Base-by-base conservation (phyloP, 2,329 filamentous ascomycete genomes). In the Esteya vermicola region DNA sequence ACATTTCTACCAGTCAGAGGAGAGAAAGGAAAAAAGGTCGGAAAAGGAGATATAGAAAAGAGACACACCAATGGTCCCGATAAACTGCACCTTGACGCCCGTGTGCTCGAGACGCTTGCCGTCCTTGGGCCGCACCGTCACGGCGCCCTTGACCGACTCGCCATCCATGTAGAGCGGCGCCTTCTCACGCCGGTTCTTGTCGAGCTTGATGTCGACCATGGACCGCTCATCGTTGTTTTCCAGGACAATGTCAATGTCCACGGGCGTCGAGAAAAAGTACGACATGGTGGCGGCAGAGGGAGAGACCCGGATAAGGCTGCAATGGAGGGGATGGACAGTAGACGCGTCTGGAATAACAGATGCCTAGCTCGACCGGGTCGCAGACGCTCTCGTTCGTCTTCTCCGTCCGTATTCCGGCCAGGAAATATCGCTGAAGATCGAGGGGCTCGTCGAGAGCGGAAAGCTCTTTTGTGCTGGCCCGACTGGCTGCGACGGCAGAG, bases 11-110 rank as follows among this genome's bases (percentile, higher is more conserved):
- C 42, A 10, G 13, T 26, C 13, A 28, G 22, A 39, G 40, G 42
- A 25, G 40, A 33, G 18, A 36, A 35, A 40, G 31, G 45, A 13
- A 48, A 16, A 18, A 10, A 14, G 42, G 27, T 22, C 43, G 3
- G 28, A 13, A 23, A 23, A 21, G 34, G 19, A 20, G 21, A 35
- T 2, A 19, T 4, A 14, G n/a, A 39, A 18, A 18, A 18, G 20
- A 16, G 33, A 58, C 64, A 47, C 66, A 91, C 85, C 85, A 69
- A 98, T 98, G 47, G 88, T 93, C 58, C 91, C 91, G 54, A 98
- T 95, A 67, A 98, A 98, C 60, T 98, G 91, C 53, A 98, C 89
- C 65, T 98, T 98, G 72, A 98, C 95, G 52, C 91, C 91, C 10
- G 88, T 96, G 62, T 98, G 91, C 63, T 98, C 91, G 55, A 98